phyloP scores from a whole-genome alignment of 768 basidiomycete genomes.

The Suillus brevipes region DNA sequence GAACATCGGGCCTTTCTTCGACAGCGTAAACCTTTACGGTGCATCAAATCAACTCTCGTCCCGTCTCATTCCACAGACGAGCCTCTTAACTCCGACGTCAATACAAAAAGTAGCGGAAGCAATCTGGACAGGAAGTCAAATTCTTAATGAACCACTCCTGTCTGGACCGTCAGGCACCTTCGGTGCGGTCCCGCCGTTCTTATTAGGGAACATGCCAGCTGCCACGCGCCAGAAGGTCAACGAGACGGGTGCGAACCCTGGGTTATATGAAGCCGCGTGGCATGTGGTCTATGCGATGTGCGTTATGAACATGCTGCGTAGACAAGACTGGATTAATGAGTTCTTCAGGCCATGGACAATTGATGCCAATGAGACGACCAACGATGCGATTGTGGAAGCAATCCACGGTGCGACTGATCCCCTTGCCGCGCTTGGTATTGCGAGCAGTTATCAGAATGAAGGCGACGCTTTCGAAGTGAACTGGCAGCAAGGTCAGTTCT shows the following conservation, averaged over 20 bases:
- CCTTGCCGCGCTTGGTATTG: conserved; percentile 17
- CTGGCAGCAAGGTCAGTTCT: conserved; percentile 19
- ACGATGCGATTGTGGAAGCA: conserved; percentile 7
- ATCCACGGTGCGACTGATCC: conserved; percentile 14
- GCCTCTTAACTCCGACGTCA: conserved; percentile 17
- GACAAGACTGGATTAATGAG: neutral
- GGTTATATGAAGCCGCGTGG: conserved; percentile 19
- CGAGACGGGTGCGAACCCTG: conserved; percentile 22
- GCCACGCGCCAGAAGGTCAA: conserved; percentile 11
- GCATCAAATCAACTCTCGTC: conserved; percentile 18
- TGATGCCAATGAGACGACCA: conserved; percentile 2
- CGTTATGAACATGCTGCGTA: neutral
- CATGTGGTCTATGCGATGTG: conserved; percentile 14
- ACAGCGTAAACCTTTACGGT: conserved; percentile 15
- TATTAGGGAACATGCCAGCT: conserved; percentile 20
- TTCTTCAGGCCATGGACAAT: conserved; percentile 18
- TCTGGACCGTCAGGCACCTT: neutral
- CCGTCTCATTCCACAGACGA: conserved; percentile 20
- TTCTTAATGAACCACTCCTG: conserved; percentile 11
- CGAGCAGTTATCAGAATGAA: conserved; percentile 26
- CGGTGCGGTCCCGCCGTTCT: neutral
- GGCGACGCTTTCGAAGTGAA: conserved; percentile 18
- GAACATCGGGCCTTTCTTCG: conserved; percentile 16
- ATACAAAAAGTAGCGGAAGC: conserved; percentile 19
- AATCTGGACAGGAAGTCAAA: conserved; percentile 22